Evolutionary conservation across 371 early-diverging fungal genomes (phyloP), one percentile per base, ranked within the genome.

Genomic region (Chytridium lagenaria): DNA sequence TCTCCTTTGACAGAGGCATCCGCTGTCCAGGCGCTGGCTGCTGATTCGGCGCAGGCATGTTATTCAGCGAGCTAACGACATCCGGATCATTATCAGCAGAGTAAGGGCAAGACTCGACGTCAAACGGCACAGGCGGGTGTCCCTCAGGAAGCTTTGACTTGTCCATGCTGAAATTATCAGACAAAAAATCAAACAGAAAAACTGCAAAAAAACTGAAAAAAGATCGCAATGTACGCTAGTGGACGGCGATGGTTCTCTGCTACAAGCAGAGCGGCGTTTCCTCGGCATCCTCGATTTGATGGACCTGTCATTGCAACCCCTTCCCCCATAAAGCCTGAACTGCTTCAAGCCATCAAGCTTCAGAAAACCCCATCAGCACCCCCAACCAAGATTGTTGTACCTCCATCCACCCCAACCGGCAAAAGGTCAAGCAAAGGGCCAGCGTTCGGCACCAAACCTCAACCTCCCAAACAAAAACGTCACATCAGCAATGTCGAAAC

Each of bases 41-140:
- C 77, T 93, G 91, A 70, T 89, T 84, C 0, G 91, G 89, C 33
- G 81, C 71, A 0, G 94, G 94, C 92, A 95, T 93, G 68, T 90
- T 86, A 77, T 93, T 93, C 33, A 84, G 84, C 0, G 88, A 89
- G 72, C 91, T 87, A 50, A 77, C 33, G 51, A 90, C 39, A 15
- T n/a, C 31, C 36, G 81, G 79, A n/a, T 83, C 81, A 0, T 84
- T 83, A 67, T 83, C 85, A 66, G 83, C 84, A 50, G 72, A 33
- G 64, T 74, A 75, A 28, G 76, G 76, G 39, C 76, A 75, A 19
- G 71, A 71, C 12, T 40, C 40, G 3, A 61, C 71, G 66, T 75
- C 75, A 2, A 40, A 22, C 22, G 74, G 74, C 23, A 75, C 59
- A 31, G 75, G 75, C 31, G 75, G 75, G 67, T 75, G 75, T 19